These are phyloP conservation scores for Corchorus olitorius DNA, from an alignment of 345 rosid species.

Conservation along the genomic window DNA sequence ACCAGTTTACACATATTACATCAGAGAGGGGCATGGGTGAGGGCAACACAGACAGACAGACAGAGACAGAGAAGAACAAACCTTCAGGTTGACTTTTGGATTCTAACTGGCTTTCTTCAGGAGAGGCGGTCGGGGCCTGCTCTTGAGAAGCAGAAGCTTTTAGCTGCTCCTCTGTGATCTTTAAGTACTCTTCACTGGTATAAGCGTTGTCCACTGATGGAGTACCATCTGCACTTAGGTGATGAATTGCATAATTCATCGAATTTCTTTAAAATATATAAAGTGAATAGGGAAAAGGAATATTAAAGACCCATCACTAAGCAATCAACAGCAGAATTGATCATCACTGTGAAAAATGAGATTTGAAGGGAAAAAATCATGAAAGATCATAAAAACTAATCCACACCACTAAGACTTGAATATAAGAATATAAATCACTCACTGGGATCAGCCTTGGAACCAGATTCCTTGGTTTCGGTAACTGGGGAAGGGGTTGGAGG, in stretches of 20 bases:
- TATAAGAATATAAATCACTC: slow-evolving; percentile 33
- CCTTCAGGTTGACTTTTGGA: slow-evolving; percentile 33
- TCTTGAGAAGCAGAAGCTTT: slow-evolving; percentile 52
- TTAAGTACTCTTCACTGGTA: slow-evolving; percentile 74
- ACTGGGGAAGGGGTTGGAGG: slow-evolving; percentile 44
- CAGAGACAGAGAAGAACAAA: not conserved
- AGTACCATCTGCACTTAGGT: slow-evolving; percentile 54
- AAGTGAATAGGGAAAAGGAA: not conserved
- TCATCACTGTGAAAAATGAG: not conserved
- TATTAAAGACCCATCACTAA: not conserved
- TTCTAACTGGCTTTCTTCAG: slow-evolving; percentile 38
- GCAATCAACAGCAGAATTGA: slow-evolving; percentile 4
- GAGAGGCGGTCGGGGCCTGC: slow-evolving; percentile 32
- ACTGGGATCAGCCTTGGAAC: slow-evolving; percentile 51
- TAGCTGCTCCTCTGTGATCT: slow-evolving; percentile 84
- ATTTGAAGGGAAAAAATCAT: not conserved
- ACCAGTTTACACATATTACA: slow-evolving; percentile 6
- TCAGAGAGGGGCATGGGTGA: not conserved
- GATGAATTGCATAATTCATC: slow-evolving; percentile 6
- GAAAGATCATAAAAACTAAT: not conserved
- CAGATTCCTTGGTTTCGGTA: slow-evolving; percentile 40
- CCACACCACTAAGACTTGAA: not conserved
- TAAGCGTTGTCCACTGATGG: slow-evolving; percentile 52
- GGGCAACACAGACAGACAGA: not conserved
- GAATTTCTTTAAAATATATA: not conserved